Percentiles rank a stretch among this genome's conserved stretches.
These are phyloP conservation scores for Pleurotus citrinopileatus DNA, from an alignment of 768 basidiomycete species.

Conservation along the genomic window DNA sequence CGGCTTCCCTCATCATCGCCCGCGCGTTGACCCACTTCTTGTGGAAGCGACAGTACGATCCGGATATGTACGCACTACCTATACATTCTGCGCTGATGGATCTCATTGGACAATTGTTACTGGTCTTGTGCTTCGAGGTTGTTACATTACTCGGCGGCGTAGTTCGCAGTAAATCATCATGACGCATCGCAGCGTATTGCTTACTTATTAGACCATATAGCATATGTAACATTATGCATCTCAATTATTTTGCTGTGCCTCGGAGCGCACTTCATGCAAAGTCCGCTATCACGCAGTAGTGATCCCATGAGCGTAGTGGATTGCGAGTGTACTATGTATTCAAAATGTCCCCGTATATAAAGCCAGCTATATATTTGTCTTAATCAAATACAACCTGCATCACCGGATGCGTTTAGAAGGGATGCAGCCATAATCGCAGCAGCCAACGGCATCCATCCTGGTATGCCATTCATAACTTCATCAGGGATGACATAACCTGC, in stretches of 20 bases:
- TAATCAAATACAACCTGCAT: neutral
- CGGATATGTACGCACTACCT: constrained; percentile 92
- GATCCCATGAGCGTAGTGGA: no score
- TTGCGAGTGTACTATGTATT: no score
- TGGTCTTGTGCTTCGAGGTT: constrained; percentile 74
- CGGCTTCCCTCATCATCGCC: constrained; percentile 67
- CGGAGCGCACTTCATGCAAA: no score
- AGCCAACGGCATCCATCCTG: constrained; percentile 4
- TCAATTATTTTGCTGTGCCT: neutral
- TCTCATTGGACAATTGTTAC: constrained; percentile 75
- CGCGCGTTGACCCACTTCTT: constrained; percentile 67
- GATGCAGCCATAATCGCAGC: neutral
- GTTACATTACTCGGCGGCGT: constrained; percentile 44
- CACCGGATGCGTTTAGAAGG: neutral
- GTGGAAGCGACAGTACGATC: constrained; percentile 77
- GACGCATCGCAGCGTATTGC: neutral
- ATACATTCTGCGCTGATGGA: constrained; percentile 89
- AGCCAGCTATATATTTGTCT: no score
- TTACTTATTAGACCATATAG: neutral
- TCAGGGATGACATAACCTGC: neutral
- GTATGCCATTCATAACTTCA: neutral
- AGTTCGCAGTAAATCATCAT: constrained; percentile 17
- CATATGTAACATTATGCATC: neutral
- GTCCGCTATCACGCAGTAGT: no score
- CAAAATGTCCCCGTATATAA: no score